A percentile compares a stretch with the other conserved stretches of the same genome.
phyloP scores from a whole-genome alignment of 768 basidiomycete species.

The Hericium rajendrae region DNA sequence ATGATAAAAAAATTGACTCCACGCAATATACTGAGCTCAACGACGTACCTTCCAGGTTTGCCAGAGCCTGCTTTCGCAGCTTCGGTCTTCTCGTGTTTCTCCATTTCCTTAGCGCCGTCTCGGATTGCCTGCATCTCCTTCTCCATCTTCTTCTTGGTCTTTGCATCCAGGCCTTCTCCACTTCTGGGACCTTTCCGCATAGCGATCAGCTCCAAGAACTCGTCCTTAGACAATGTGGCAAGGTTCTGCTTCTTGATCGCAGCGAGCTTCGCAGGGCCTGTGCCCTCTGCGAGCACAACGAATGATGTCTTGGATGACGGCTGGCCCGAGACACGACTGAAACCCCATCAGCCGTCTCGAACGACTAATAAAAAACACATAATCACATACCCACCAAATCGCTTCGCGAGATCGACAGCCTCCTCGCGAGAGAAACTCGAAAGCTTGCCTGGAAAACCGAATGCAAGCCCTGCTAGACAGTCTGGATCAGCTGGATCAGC shows the following conservation, averaged over 20 bases:
- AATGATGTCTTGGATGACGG: no score
- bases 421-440: slow-evolving; percentile 83
- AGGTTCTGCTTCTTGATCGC: slow-evolving; percentile 77
- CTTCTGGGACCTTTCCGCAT: slow-evolving; percentile 47
- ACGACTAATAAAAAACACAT: not conserved
- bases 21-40: not conserved
- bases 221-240: no score
- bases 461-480: slow-evolving; percentile 79
- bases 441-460: slow-evolving; percentile 95
- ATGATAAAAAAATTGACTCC: not conserved
- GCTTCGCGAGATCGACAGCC: slow-evolving; percentile 79
- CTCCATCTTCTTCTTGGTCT: slow-evolving; percentile 69
- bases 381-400: slow-evolving; percentile 72
- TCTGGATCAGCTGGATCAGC: slow-evolving; percentile 70
- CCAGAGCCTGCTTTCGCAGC: slow-evolving; percentile 9
- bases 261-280: slow-evolving; percentile 82
- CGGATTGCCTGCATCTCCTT: slow-evolving; percentile 74
- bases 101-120: slow-evolving; percentile 68
- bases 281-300: slow-evolving; percentile 80
- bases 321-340: slow-evolving; percentile 74
- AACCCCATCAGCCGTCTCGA: not conserved
- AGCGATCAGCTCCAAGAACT: slow-evolving; percentile 70
- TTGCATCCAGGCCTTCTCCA: slow-evolving; percentile 20
- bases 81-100: slow-evolving; percentile 49
- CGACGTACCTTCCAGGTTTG: slow-evolving; percentile 16